Base-by-base conservation (phyloP, 2,329 filamentous ascomycete species). In the Cordyceps pruinosa region DNA sequence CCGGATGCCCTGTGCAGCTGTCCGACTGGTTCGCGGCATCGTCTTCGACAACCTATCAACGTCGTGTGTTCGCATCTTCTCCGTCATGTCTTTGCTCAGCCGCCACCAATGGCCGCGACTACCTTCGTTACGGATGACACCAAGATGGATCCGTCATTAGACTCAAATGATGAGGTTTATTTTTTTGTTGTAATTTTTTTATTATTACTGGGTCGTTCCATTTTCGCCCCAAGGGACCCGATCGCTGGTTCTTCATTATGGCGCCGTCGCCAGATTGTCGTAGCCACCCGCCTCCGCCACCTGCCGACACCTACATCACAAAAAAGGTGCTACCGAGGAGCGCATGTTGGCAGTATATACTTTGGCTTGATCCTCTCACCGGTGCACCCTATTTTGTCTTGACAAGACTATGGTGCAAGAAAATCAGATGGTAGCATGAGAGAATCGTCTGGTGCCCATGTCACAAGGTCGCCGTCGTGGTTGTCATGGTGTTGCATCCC, bases 401-500 rank as follows among this genome's bases (percentile, higher is more conserved):
- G 25, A 21, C 17, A 47, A 32, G 41, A 39, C 23, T 32, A 55
- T 55, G 42, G 37, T 9, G 42, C 12, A 25, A 13, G 32, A 26
- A 32, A 25, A 47, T 32, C 45, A 42, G 25, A 32, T 37, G 49
- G 34, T 49, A 58, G 56, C 25, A 58, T 58, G 56, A 58, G 32
- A 15, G 39, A 41, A 30, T 45, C 48, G 26, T 8, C 49, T 23
- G 23, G 19, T 52, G 48, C 42, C n/a, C 48, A 51, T 21, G 39
- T 46, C 32, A 46, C 41, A 51, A 42, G 25, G 37, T 53, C 42
- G 48, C 32, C 48, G 19, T 58, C 42, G 32, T 58, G 39, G 56
- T 58, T 58, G 56, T 58, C 56, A 19, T 58, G 56, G 56, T 58
- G 56, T 46, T 53, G 49, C 48, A 46, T 51, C 32, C 56, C 56